These are phyloP conservation scores for Silene conica DNA, from an alignment of 148 eudicot species.

Conservation along the genomic window DNA sequence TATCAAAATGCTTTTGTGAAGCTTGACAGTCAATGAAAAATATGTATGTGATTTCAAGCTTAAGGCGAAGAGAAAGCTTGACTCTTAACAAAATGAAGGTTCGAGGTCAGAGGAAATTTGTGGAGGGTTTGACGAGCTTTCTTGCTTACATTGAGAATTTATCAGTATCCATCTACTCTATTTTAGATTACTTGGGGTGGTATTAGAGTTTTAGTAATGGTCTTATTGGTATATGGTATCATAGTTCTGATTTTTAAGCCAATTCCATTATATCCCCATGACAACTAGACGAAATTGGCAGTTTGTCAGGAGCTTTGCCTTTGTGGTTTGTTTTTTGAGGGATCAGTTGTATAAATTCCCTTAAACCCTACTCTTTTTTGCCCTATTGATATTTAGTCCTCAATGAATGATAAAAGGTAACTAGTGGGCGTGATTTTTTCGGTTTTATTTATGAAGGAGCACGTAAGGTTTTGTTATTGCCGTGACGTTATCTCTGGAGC, in stretches of 20 bases:
- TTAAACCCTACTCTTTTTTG: not conserved
- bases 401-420: not conserved
- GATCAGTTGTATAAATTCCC: not conserved
- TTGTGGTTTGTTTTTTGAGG: not conserved
- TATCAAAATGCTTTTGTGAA: constrained; percentile 7
- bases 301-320: not conserved
- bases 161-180: not conserved
- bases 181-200: not conserved
- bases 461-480: not conserved
- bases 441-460: not conserved
- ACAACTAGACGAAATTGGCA: not conserved
- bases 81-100: not conserved
- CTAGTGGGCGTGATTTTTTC: not conserved
- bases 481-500: not conserved
- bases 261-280: no score
- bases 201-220: not conserved
- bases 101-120: not conserved
- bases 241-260: not conserved
- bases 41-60: not conserved
- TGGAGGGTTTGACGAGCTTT: constrained; percentile 1
- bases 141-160: not conserved
- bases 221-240: not conserved
- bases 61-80: constrained; percentile 9
- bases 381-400: not conserved
- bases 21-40: constrained; percentile 3